phyloP scores from a whole-genome alignment of 169 alveolate species.

The Amoebophrya sp. region DNA sequence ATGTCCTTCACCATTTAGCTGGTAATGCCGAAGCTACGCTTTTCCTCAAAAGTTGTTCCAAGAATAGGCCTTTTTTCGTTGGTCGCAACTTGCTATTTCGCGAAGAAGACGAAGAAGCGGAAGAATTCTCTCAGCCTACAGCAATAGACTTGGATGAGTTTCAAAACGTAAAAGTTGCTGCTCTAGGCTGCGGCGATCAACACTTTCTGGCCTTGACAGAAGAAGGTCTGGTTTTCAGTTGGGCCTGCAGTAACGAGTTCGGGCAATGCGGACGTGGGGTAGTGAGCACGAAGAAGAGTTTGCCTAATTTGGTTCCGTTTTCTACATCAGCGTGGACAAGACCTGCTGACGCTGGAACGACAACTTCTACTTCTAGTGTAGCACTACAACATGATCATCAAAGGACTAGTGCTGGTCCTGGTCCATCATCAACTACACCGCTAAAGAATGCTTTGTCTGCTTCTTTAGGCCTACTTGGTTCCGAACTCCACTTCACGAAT shows the following conservation, averaged over 20 bases:
- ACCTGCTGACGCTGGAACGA: too few species aligned
- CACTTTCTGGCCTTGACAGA: background rate
- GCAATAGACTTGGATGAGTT: background rate
- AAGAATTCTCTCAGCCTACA: background rate
- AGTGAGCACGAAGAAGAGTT: background rate
- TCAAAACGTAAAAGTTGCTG: background rate
- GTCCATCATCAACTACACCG: background rate
- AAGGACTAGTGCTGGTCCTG: background rate
- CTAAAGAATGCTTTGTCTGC: too few species aligned
- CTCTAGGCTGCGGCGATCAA: background rate
- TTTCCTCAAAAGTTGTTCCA: background rate
- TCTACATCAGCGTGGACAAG: background rate
- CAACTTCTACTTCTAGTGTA: too few species aligned
- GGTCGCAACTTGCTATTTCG: background rate
- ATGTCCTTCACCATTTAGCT: background rate
- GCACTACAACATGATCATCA: too few species aligned
- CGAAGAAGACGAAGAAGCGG: background rate
- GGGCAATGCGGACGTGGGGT: slow-evolving; percentile 1
- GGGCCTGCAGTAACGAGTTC: slow-evolving; percentile 19
- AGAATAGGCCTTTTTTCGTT: background rate
- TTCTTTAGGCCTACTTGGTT: too few species aligned
- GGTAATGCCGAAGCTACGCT: background rate
- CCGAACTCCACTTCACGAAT: background rate
- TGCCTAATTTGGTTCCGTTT: background rate
- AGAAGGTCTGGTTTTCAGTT: background rate